Percentiles rank a stretch among this genome's conserved stretches.
Evolutionary conservation across 768 basidiomycete genomes (phyloP).

Genomic region (Russula foetens): DNA sequence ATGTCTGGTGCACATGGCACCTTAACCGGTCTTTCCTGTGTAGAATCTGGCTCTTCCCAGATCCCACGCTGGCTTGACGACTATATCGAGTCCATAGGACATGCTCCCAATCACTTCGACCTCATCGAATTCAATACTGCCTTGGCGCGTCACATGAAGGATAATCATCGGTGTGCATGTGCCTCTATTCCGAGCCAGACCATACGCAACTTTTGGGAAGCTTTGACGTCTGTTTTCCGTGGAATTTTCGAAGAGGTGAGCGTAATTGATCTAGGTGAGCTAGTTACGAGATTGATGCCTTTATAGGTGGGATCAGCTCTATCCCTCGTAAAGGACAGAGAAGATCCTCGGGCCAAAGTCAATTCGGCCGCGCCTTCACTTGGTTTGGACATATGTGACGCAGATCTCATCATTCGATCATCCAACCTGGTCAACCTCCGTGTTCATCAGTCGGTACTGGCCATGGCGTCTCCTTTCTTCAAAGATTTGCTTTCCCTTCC

Average conservation of each 20-base stretch:
- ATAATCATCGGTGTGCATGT: neutral
- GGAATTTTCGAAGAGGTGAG: neutral
- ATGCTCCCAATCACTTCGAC: neutral
- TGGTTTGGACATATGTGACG: neutral
- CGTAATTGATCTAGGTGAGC: too few species aligned
- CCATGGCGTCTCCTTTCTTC: conserved; percentile 9
- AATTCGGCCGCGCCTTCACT: neutral
- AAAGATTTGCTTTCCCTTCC: conserved; percentile 1
- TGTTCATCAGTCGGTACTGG: conserved; percentile 4
- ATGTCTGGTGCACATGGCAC: neutral
- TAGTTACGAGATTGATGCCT: neutral
- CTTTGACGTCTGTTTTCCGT: neutral
- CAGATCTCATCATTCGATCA: neutral
- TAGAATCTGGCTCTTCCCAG: neutral
- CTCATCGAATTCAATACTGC: neutral
- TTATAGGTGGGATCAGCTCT: neutral
- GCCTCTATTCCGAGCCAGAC: neutral
- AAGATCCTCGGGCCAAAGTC: neutral
- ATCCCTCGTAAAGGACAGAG: neutral
- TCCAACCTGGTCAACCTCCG: neutral
- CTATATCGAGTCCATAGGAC: neutral
- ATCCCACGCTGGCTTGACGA: conserved; percentile 1
- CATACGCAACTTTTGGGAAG: neutral
- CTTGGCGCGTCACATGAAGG: neutral
- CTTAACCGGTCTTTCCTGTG: neutral